Percentiles rank a stretch among this genome's conserved stretches.
These are phyloP conservation scores for Megacollybia marginata DNA, from an alignment of 768 basidiomycete genomes.

Conservation along the genomic window DNA sequence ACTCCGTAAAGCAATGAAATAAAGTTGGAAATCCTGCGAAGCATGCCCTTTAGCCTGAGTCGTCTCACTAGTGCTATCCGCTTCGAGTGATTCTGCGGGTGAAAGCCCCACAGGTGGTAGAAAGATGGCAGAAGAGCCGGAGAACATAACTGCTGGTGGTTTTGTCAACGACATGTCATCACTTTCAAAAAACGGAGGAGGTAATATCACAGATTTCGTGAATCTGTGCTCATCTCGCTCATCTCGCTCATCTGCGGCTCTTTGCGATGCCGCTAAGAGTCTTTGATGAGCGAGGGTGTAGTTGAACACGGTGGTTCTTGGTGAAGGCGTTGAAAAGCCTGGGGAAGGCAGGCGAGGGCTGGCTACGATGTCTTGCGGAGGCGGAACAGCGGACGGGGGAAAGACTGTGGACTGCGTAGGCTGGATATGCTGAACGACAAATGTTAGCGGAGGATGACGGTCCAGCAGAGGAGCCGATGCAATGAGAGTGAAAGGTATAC, in stretches of 20 bases:
- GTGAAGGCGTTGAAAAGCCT: conserved; percentile 48
- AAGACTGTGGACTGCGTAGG: conserved; percentile 23
- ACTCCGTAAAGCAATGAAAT: conserved; percentile 47
- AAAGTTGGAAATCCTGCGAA: conserved; percentile 51
- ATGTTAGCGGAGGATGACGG: conserved; percentile 32
- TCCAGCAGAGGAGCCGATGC: conserved; percentile 38
- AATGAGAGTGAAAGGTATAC: conserved; percentile 44
- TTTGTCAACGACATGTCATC: conserved; percentile 24
- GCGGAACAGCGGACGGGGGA: conserved; percentile 14
- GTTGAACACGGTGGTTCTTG: conserved; percentile 39
- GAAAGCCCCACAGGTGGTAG: conserved; percentile 36
- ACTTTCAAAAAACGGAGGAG: conserved; percentile 40
- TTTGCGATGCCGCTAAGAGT: conserved; percentile 35
- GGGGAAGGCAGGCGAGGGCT: conserved; percentile 37
- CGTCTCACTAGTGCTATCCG: conserved; percentile 22
- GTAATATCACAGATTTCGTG: conserved; percentile 18
- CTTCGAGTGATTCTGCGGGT: conserved; percentile 14
- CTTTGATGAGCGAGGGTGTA: conserved; percentile 46
- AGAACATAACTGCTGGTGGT: conserved; percentile 29
- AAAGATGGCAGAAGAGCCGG: conserved; percentile 45
- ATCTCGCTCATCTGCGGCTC: conserved; percentile 12
- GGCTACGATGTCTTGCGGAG: conserved; percentile 14
- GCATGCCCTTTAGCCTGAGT: no score
- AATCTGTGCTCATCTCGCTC: conserved; percentile 6
- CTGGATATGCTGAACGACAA: conserved; percentile 64